Percentiles rank a stretch among this genome's conserved stretches.
Conservation (phyloP, 768 basidiomycete species). For the Calocera cornea region DNA sequence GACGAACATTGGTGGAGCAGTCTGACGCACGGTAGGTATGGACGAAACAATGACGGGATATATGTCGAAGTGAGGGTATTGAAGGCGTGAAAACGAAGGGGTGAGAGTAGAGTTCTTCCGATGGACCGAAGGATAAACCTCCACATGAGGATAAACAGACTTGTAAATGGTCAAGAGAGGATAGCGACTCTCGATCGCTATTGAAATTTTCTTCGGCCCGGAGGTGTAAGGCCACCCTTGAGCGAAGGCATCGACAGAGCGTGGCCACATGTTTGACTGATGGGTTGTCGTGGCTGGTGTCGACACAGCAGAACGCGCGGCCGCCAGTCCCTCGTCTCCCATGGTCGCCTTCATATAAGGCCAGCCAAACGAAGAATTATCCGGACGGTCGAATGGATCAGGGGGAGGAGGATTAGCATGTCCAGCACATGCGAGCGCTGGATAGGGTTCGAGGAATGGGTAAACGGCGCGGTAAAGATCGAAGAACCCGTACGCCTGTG, state of each 20-base stretch:
- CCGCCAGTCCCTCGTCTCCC: neutral
- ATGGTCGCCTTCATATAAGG: slow-evolving; percentile 3
- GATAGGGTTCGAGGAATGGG: neutral
- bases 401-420: neutral
- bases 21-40: neutral
- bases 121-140: slow-evolving; percentile 8
- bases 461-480: slow-evolving; percentile 5
- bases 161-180: slow-evolving; percentile 7
- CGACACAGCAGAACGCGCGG: neutral
- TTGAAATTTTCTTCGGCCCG: neutral
- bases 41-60: neutral
- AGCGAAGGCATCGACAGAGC: neutral
- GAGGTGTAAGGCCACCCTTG: neutral
- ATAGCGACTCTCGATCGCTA: neutral
- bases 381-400: neutral
- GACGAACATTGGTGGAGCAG: neutral
- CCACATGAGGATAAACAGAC: slow-evolving; percentile 7
- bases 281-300: neutral
- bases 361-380: slow-evolving; percentile 4
- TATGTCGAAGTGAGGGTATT: slow-evolving; percentile 6
- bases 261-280: neutral
- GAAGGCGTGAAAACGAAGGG: neutral
- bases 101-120: neutral
- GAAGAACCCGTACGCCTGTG: slow-evolving; percentile 5
- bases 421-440: slow-evolving; percentile 1